Evolutionary conservation across 208 protist species (phyloP), one percentile per base, ranked within the genome.

Genomic region (Leishmania braziliensis): DNA sequence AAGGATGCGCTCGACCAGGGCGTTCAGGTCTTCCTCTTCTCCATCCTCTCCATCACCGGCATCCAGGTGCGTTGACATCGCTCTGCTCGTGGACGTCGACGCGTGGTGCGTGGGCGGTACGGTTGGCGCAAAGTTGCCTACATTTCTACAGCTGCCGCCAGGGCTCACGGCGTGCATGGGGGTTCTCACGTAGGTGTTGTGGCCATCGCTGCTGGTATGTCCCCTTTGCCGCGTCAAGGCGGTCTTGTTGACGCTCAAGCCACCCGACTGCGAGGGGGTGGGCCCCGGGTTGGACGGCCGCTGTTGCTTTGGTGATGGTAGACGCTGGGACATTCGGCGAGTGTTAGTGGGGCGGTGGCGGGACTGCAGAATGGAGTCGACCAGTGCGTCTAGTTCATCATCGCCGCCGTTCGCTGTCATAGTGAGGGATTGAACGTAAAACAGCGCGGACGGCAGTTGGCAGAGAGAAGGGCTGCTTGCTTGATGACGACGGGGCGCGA

Each of bases 351-450:
- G 48, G 74, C 10, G 66, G 9, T 20, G 43, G 29, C 18, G 70
- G 58, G 20, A 68, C 53, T 77, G 65, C 43, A 88, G 81, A 50
- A 88, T 88, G 78, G 80, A 63, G 63, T 84, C 84, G 33, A 88
- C 84, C 58, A 83, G 56, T 1, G 79, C 84, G 50, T 88, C 81
- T 0, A 88, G 66, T 33, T 75, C 77, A 3, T 50, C 76, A 23
- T 77, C 77, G n/a, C 50, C 33, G 29, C 56, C 23, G 36, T 10
- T 65, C 33, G 29, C 50, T 23, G 33, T 63, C 72, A 76, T 56
- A 33, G 36, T 54, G 72, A 48, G 29, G 18, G 72, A 16, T 16
- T 33, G 29, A 18, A 66, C 33, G 36, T 33, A 6, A 54, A 66
- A 69, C 23, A 48, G 16, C 58, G 50, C 5, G 8, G 39, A 68